Base-by-base conservation (phyloP, 1,139 yeast genomes). In the Yarrowia galli region DNA sequence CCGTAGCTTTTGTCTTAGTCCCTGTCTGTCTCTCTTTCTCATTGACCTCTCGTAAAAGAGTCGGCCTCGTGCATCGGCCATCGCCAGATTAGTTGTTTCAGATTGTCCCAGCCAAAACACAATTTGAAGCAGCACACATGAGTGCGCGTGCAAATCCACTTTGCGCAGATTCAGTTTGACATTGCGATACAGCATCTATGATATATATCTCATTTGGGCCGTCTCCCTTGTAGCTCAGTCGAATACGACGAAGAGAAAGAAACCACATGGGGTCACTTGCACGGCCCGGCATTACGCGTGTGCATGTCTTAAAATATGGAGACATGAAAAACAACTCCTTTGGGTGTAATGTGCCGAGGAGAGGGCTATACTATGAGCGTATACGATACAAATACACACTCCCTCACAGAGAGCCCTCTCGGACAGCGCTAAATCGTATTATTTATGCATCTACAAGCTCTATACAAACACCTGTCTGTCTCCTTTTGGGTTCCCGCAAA, bases 1-100 rank as follows among this genome's bases (percentile, higher is more conserved):
- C n/a, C n/a, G n/a, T n/a, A n/a, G n/a, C n/a, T n/a, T n/a, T n/a
- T n/a, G n/a, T n/a, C n/a, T n/a, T n/a, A n/a, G n/a, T n/a, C n/a
- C n/a, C n/a, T n/a, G n/a, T n/a, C 46, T 22, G 49, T 46, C 53
- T 43, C 16, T 20, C 46, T 43, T 35, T 35, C 36, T 28, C 32
- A 28, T 7, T 3, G 32, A 5, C 32, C 8, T 28, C 32, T 28
- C 32, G 32, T 28, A 28, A 28, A 28, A 28, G 8, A 28, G 7
- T 28, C 32, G 32, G 1, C 2, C 43, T 40, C 43, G 43, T 40
- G 43, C 43, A n/a, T 15, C 23, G 32, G 4, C 8, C 43, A 38
- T 36, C 45, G 28, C 28, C 42, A 35, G 42, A 53, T 53, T 36
- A 53, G 60, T 53, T 53, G 58, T 53, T 53, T 36, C 60, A 36